Conservation (phyloP, 202 grass and related monocot genomes). For the Carex arenaria region DNA sequence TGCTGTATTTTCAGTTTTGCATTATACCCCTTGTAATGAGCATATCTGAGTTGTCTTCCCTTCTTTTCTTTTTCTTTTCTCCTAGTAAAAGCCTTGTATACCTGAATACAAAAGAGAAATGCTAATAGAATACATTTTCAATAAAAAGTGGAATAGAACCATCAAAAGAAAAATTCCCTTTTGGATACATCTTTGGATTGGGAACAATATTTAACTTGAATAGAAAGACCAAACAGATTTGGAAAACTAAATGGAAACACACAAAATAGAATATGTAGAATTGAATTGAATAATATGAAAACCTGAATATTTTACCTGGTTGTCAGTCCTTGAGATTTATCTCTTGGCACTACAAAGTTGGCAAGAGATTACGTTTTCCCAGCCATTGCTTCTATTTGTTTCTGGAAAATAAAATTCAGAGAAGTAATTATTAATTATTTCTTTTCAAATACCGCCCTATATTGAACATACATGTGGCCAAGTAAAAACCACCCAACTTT, state of each 20-base stretch:
- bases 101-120: conserved; percentile 41
- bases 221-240: neutral
- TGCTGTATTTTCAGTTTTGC: conserved; percentile 65
- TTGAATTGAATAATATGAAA: conserved; percentile 19
- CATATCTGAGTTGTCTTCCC: conserved; percentile 70
- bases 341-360: conserved; percentile 30
- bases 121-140: neutral
- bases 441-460: neutral
- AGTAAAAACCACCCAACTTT: neutral
- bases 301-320: conserved; percentile 34
- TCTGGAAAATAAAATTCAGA: no score
- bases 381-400: conserved; percentile 45
- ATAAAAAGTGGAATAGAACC: neutral
- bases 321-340: conserved; percentile 33
- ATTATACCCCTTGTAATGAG: conserved; percentile 74
- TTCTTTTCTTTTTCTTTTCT: conserved; percentile 53
- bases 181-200: neutral
- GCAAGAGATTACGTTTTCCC: conserved; percentile 40
- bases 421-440: neutral
- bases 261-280: neutral
- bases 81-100: conserved; percentile 37
- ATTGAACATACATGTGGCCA: neutral
- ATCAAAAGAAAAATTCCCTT: neutral
- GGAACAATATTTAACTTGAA: neutral
- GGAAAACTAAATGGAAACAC: neutral